Evolutionary conservation across 1,139 yeast species (phyloP).

Genomic region (Candida buenavistaensis): DNA sequence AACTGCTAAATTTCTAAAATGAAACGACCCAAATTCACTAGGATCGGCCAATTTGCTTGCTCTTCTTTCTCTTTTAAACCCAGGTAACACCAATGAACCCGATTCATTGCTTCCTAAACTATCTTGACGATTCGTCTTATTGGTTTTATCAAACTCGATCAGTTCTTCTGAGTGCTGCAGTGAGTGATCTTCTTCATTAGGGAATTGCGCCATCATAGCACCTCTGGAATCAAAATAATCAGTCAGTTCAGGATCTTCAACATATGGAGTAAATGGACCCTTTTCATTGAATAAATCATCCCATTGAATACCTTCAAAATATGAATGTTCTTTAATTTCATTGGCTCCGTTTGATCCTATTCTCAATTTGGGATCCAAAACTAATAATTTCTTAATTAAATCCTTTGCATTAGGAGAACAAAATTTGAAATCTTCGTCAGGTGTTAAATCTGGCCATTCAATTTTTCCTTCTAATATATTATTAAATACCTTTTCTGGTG

Average conservation of each 20-base stretch:
- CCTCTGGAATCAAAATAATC: slow-evolving; percentile 94
- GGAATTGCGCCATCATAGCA: slow-evolving; percentile 67
- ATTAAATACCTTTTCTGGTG: slow-evolving; percentile 80
- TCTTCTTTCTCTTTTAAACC: slow-evolving; percentile 59
- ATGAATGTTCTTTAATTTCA: slow-evolving; percentile 78
- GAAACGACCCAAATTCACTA: slow-evolving; percentile 89
- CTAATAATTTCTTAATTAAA: slow-evolving; percentile 62
- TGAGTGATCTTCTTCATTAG: slow-evolving; percentile 47
- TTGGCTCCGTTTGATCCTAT: slow-evolving; percentile 76
- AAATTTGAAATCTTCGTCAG: slow-evolving; percentile 49
- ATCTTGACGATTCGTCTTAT: slow-evolving; percentile 4
- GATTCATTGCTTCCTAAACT: slow-evolving; percentile 7
- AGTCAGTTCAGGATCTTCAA: slow-evolving; percentile 82
- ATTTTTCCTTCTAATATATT: slow-evolving; percentile 73
- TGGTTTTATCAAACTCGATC: no score
- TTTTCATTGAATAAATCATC: slow-evolving; percentile 66
- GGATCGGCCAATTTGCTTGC: slow-evolving; percentile 70
- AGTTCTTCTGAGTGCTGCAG: no score
- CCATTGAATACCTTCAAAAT: slow-evolving; percentile 77
- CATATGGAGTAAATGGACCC: slow-evolving; percentile 81
- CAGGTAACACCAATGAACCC: slow-evolving; percentile 10
- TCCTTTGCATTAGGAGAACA: slow-evolving; percentile 75
- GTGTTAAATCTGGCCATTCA: slow-evolving; percentile 69
- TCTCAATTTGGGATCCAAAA: slow-evolving; percentile 62
- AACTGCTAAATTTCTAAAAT: slow-evolving; percentile 84